phyloP scores from a whole-genome alignment of 2,329 filamentous ascomycete genomes.

The Microdochium nivale region DNA sequence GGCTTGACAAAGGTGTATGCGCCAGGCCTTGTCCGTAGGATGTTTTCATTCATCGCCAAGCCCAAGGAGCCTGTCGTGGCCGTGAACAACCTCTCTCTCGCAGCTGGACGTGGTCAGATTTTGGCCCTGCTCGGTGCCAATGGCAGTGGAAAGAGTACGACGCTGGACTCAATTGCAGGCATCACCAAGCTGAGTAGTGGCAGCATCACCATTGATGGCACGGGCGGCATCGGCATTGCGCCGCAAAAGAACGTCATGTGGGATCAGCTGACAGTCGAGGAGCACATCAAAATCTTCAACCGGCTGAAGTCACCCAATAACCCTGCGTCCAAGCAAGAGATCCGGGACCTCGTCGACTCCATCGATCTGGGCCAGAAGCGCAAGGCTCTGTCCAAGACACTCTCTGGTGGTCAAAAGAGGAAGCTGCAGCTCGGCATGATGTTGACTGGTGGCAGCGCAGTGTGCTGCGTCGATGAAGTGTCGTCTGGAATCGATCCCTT shows the following conservation, averaged over 20 bases:
- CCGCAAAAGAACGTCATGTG: conserved; percentile 93
- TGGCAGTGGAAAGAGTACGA: conserved; percentile 84
- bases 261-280: conserved; percentile 78
- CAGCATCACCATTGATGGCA: conserved; percentile 67
- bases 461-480: conserved; percentile 90
- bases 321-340: conserved; percentile 47
- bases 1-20: conserved; percentile 72
- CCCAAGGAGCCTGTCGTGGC: conserved; percentile 64
- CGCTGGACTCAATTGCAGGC: conserved; percentile 79
- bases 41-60: conserved; percentile 36
- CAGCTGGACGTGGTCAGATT: conserved; percentile 70
- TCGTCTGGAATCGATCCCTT: conserved; percentile 82
- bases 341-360: conserved; percentile 53
- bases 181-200: conserved; percentile 70
- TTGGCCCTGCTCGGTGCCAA: conserved; percentile 82
- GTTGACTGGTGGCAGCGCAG: conserved; percentile 80
- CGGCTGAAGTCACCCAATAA: conserved; percentile 59
- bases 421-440: conserved; percentile 93
- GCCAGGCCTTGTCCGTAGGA: conserved; percentile 51
- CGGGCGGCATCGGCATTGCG: conserved; percentile 74
- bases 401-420: conserved; percentile 86
- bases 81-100: conserved; percentile 64
- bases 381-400: conserved; percentile 61
- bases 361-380: conserved; percentile 72
- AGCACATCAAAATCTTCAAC: conserved; percentile 81